Evolutionary conservation across 192 early-diverging fungal species (phyloP).

Genomic region (Rhizophagus clarus): DNA sequence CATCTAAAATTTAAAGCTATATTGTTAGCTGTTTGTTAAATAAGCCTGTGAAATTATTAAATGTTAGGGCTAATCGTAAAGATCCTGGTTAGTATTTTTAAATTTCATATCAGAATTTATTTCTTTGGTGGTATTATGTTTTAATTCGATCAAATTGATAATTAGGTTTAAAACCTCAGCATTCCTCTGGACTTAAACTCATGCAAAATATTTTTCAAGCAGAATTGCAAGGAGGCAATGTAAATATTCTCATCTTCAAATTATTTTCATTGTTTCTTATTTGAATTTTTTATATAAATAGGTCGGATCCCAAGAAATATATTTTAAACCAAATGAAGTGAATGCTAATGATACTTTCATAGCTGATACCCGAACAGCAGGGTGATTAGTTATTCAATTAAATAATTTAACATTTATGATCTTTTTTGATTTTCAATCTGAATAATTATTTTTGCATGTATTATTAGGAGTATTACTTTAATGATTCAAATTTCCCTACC

Average conservation of each 20-base stretch:
- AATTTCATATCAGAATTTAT: not conserved
- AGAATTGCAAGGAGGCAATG: conserved; percentile 30
- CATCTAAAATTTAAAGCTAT: not conserved
- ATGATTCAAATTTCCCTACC: conserved; percentile 44
- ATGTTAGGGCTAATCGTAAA: conserved; percentile 28
- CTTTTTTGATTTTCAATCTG: no score
- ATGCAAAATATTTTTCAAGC: conserved; percentile 33
- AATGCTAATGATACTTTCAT: not conserved
- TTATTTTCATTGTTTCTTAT: not conserved
- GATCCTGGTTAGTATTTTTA: conserved; percentile 24
- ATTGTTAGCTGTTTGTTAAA: conserved; percentile 26
- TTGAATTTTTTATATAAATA: not conserved
- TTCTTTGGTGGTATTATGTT: not conserved
- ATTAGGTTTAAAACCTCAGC: conserved; percentile 40
- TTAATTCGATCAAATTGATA: not conserved
- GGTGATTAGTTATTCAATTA: not conserved
- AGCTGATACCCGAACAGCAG: conserved; percentile 15
- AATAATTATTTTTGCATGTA: not conserved
- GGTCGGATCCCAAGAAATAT: conserved; percentile 19
- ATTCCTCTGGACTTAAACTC: conserved; percentile 42
- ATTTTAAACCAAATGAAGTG: conserved; percentile 8
- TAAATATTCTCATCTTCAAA: not conserved
- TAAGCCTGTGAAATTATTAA: conserved; percentile 23
- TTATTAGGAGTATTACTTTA: conserved; percentile 36
- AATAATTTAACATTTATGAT: not conserved